phyloP scores from a whole-genome alignment of 2,329 filamentous ascomycete species.

The Talaromyces atroroseus region DNA sequence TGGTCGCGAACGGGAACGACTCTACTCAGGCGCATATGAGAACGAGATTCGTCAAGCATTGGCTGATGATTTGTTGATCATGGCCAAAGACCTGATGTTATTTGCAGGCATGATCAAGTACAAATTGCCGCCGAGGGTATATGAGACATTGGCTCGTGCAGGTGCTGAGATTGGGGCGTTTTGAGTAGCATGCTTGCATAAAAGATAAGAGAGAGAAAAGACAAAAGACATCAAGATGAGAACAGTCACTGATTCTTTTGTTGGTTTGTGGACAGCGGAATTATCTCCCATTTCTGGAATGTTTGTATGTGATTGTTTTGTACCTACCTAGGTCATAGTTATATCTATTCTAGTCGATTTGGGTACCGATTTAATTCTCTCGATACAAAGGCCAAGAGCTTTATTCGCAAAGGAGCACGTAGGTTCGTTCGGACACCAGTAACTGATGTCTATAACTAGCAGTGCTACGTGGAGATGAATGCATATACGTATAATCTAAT shows the following conservation, averaged over 20 bases:
- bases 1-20: constrained; percentile 66
- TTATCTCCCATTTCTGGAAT: not conserved
- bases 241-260: not conserved
- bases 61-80: constrained; percentile 67
- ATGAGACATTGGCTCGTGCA: constrained; percentile 80
- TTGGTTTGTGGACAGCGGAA: not conserved
- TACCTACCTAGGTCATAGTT: not conserved
- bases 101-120: constrained; percentile 92
- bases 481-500: too few species aligned
- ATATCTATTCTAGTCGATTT: too few species aligned
- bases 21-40: constrained; percentile 67
- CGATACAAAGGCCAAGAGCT: too few species aligned
- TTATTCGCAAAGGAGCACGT: too few species aligned
- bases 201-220: not conserved
- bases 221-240: not conserved
- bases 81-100: constrained; percentile 84
- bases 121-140: constrained; percentile 77
- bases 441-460: too few species aligned
- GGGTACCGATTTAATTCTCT: too few species aligned
- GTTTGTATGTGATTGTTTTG: not conserved
- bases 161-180: constrained; percentile 58
- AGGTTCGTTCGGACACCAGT: too few species aligned
- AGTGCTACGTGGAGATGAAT: too few species aligned
- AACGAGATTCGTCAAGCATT: constrained; percentile 44
- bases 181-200: constrained; percentile 15